A percentile compares a stretch with the other conserved stretches of the same genome.
Evolutionary conservation across 1,284 basidiomycete species (phyloP).

Genomic region (Rhodofomes roseus): DNA sequence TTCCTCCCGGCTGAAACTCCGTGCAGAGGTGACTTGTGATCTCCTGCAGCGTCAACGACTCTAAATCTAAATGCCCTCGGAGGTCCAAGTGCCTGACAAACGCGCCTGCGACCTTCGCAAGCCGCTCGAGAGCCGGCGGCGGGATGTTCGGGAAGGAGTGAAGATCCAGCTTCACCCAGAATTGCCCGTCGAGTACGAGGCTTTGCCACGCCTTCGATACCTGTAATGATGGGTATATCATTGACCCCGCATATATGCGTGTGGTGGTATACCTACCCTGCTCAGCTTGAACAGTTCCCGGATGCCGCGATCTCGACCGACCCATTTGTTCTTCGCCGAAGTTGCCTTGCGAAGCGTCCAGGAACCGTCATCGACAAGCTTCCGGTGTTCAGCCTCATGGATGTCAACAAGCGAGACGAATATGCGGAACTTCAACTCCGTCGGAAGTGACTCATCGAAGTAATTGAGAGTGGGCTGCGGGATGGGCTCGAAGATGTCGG

Average conservation of each 20-base stretch:
- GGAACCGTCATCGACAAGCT: slow-evolving; percentile 35
- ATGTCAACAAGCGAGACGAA: slow-evolving; percentile 50
- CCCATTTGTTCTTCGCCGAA: slow-evolving; percentile 59
- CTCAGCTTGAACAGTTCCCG: slow-evolving; percentile 78
- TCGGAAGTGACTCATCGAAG: slow-evolving; percentile 69
- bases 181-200: slow-evolving; percentile 83
- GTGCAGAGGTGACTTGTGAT: slow-evolving; percentile 53
- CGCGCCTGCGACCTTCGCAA: slow-evolving; percentile 53
- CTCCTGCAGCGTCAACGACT: slow-evolving; percentile 44
- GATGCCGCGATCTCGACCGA: slow-evolving; percentile 67
- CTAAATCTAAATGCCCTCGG: slow-evolving; percentile 58
- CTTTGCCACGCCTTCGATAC: slow-evolving; percentile 80
- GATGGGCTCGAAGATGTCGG: slow-evolving; percentile 48
- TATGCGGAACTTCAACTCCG: slow-evolving; percentile 70
- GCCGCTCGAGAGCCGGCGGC: slow-evolving; percentile 42
- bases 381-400: slow-evolving; percentile 51
- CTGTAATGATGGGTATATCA: slow-evolving; percentile 37
- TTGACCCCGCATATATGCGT: slow-evolving; percentile 8
- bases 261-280: slow-evolving; percentile 48
- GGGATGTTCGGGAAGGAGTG: slow-evolving; percentile 57
- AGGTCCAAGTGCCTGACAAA: slow-evolving; percentile 69
- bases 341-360: slow-evolving; percentile 60
- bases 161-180: slow-evolving; percentile 73
- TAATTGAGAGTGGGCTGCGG: slow-evolving; percentile 42
- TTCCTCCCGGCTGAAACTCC: slow-evolving; percentile 29